Percentiles rank a stretch among this genome's conserved stretches.
These are phyloP conservation scores for Thermomucor indicae-seudaticae DNA, from an alignment of 371 early-diverging fungal species.

Conservation along the genomic window DNA sequence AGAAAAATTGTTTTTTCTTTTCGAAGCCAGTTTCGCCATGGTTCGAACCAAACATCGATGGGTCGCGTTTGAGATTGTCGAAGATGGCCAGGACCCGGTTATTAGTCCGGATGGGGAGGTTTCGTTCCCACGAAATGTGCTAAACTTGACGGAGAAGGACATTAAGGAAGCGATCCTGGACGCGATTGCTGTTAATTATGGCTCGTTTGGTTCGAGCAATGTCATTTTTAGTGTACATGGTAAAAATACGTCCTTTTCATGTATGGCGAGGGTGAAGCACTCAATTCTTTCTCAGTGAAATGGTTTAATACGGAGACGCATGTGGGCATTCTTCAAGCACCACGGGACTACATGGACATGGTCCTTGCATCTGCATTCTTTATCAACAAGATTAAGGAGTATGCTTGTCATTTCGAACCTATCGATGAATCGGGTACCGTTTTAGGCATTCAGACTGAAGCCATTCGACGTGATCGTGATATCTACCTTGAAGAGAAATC, in stretches of 20 bases:
- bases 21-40: constrained; percentile 13
- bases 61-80: constrained; percentile 38
- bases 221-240: constrained; percentile 15
- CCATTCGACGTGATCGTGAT: constrained; percentile 29
- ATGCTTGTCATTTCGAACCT: constrained; percentile 26
- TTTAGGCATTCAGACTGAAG: constrained; percentile 30
- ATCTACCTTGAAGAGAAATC: constrained; percentile 29
- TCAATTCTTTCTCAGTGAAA: constrained; percentile 21
- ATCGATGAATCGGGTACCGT: constrained; percentile 36
- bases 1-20: constrained; percentile 2
- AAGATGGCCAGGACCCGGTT: constrained; percentile 30
- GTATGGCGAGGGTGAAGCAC: neutral
- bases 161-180: constrained; percentile 15
- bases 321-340: constrained; percentile 34
- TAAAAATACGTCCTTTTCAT: neutral
- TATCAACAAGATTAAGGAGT: constrained; percentile 25
- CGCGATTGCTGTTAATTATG: constrained; percentile 27
- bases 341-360: constrained; percentile 35
- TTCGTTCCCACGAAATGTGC: constrained; percentile 16
- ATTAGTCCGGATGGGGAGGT: constrained; percentile 21
- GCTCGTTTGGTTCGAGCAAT: constrained; percentile 35
- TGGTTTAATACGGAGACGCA: constrained; percentile 38
- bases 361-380: constrained; percentile 32
- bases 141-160: constrained; percentile 16
- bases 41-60: constrained; percentile 45